Percentiles rank a stretch among this genome's conserved stretches.
These are phyloP conservation scores for Canavalia ensiformis DNA, from an alignment of 306 rosid genomes.

Conservation along the genomic window DNA sequence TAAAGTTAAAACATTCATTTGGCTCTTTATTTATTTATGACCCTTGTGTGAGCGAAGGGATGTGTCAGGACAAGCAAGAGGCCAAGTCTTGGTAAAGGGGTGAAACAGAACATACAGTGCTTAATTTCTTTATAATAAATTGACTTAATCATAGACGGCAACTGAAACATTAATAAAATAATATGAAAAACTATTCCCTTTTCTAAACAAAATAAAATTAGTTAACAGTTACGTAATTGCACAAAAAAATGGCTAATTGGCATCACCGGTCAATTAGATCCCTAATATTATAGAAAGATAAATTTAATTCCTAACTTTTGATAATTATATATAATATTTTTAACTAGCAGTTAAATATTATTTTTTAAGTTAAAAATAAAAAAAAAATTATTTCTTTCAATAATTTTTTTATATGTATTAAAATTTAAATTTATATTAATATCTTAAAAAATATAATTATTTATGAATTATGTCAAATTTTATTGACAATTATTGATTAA, in stretches of 20 bases:
- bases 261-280: no score
- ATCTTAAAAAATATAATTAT: no score
- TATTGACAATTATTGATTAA: not conserved
- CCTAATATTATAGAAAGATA: no score
- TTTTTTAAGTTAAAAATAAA: no score
- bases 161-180: not conserved
- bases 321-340: no score
- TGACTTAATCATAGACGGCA: conserved; percentile 39
- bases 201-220: not conserved
- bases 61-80: conserved; percentile 13
- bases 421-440: no score
- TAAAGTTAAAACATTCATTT: conserved; percentile 5
- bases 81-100: conserved; percentile 27
- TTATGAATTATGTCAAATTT: no score
- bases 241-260: not conserved
- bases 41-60: conserved; percentile 35
- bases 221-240: not conserved
- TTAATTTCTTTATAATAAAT: conserved; percentile 36
- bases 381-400: no score
- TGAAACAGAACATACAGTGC: not conserved
- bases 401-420: no score
- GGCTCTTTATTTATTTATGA: not conserved
- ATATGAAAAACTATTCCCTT: not conserved
- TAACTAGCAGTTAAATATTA: no score
- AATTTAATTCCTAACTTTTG: no score